phyloP scores from a whole-genome alignment of 2,329 filamentous ascomycete genomes.

The Penicillium sp. region DNA sequence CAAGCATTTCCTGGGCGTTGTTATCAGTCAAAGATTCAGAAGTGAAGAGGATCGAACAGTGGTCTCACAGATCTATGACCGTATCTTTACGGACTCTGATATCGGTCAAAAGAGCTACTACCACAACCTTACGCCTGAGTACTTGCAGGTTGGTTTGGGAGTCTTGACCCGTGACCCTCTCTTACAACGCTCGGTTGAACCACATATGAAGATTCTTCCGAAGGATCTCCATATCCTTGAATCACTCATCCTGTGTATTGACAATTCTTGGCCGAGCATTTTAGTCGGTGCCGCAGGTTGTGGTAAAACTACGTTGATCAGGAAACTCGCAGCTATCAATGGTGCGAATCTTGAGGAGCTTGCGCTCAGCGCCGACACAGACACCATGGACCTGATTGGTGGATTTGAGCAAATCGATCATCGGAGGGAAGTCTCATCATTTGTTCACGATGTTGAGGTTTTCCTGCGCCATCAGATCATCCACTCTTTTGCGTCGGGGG shows the following conservation, averaged over 20 bases:
- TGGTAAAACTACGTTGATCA: slow-evolving; percentile 78
- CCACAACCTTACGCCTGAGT: slow-evolving; percentile 61
- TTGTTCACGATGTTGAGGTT: slow-evolving; percentile 51
- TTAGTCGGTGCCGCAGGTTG: slow-evolving; percentile 78
- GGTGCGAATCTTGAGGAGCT: slow-evolving; percentile 76
- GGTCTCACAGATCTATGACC: slow-evolving; percentile 62
- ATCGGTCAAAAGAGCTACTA: slow-evolving; percentile 57
- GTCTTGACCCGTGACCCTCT: slow-evolving; percentile 57
- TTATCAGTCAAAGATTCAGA: slow-evolving; percentile 86
- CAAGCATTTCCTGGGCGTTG: slow-evolving; percentile 72
- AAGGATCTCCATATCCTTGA: slow-evolving; percentile 66
- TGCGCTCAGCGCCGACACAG: slow-evolving; percentile 88
- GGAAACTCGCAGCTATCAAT: slow-evolving; percentile 71
- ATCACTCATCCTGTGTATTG: slow-evolving; percentile 79
- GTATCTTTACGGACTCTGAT: slow-evolving; percentile 55
- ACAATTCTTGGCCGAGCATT: slow-evolving; percentile 83
- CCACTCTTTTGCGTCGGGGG: slow-evolving; percentile 24
- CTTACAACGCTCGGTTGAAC: slow-evolving; percentile 34
- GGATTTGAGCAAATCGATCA: slow-evolving; percentile 94
- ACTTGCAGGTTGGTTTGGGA: slow-evolving; percentile 77
- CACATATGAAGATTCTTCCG: slow-evolving; percentile 35
- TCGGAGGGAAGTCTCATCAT: slow-evolving; percentile 63
- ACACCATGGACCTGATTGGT: slow-evolving; percentile 94
- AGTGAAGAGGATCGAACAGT: slow-evolving; percentile 61
- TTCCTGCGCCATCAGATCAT: slow-evolving; percentile 48